A percentile compares a stretch with the other conserved stretches of the same genome.
These are phyloP conservation scores for Daedaleopsis nitida DNA, from an alignment of 768 basidiomycete genomes.

Conservation along the genomic window DNA sequence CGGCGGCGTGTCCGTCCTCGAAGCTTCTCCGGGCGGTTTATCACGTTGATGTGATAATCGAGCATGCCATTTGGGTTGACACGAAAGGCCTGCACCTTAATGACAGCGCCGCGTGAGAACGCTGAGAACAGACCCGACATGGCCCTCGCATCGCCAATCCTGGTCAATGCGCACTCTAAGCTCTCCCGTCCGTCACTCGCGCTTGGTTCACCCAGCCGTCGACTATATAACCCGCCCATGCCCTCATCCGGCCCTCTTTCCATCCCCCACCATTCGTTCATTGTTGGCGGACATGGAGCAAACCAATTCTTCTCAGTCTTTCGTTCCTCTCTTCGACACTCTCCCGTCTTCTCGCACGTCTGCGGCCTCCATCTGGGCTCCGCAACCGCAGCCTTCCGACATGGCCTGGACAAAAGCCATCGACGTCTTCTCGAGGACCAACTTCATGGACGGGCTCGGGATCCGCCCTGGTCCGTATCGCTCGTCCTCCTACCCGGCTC, in stretches of 20 bases:
- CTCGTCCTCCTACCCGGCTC: conserved; percentile 29
- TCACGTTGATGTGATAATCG: conserved; percentile 23
- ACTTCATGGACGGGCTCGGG: conserved; percentile 22
- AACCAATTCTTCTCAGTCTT: conserved; percentile 21
- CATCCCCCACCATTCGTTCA: conserved; percentile 12
- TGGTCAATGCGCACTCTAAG: conserved; percentile 7
- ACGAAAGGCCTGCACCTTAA: conserved; percentile 5
- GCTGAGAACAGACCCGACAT: conserved; percentile 15
- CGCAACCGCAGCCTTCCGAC: conserved; percentile 71
- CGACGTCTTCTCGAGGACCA: conserved; percentile 59
- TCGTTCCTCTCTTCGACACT: conserved; percentile 30
- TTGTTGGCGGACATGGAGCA: conserved; percentile 24
- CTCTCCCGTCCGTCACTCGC: conserved; percentile 12
- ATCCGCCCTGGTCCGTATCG: conserved; percentile 29
- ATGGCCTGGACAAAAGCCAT: conserved; percentile 68
- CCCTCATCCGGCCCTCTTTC: conserved; percentile 2
- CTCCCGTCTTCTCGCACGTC: conserved; percentile 21
- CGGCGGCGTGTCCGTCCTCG: conserved; percentile 7
- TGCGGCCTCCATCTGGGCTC: conserved; percentile 76
- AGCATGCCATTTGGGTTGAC: conserved; percentile 10
- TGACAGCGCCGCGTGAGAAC: conserved; percentile 19
- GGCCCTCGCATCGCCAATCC: conserved; percentile 15
- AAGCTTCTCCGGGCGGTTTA: conserved; percentile 7
- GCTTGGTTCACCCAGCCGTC: conserved; percentile 6
- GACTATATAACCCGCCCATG: conserved; percentile 15